Evolutionary conservation across 768 basidiomycete genomes (phyloP).

Genomic region (Amanita pallidorosea): DNA sequence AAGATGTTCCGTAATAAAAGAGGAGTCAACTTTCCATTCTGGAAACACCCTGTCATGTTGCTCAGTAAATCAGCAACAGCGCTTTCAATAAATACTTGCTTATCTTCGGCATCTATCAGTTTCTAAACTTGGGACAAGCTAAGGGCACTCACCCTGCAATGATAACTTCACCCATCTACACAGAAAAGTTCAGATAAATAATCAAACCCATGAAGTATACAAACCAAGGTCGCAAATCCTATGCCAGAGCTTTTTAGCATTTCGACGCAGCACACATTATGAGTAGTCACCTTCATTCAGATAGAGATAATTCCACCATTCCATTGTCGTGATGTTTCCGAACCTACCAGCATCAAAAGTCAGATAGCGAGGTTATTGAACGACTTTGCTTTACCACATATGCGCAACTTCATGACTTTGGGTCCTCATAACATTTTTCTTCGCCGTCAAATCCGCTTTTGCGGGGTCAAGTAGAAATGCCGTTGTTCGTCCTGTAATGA

Average conservation of each 20-base stretch:
- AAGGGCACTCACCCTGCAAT: conserved; percentile 47
- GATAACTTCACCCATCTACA: conserved; percentile 81
- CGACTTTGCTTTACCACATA: conserved; percentile 46
- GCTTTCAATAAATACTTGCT: conserved; percentile 22
- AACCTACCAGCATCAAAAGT: conserved; percentile 40
- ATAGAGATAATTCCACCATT: conserved; percentile 84
- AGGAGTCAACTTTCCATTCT: conserved; percentile 76
- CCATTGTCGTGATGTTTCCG: conserved; percentile 90
- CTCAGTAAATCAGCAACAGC: neutral
- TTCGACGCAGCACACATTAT: neutral
- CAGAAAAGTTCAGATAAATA: conserved; percentile 1
- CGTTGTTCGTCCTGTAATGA: conserved; percentile 83
- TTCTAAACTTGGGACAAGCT: neutral
- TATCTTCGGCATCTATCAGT: conserved; percentile 27
- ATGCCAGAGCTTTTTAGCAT: conserved; percentile 1
- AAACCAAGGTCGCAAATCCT: conserved; percentile 81
- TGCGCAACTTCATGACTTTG: conserved; percentile 86
- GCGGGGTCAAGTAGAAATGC: conserved; percentile 75
- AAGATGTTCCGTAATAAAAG: conserved; percentile 73
- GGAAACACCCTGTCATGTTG: conserved; percentile 47
- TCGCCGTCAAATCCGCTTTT: conserved; percentile 58
- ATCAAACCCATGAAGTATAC: conserved; percentile 11
- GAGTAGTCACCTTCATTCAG: conserved; percentile 54
- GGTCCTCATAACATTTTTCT: conserved; percentile 66
- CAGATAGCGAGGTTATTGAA: neutral